A percentile compares a stretch with the other conserved stretches of the same genome.
Conservation (phyloP, 345 rosid species). For the Bruguiera parviflora region DNA sequence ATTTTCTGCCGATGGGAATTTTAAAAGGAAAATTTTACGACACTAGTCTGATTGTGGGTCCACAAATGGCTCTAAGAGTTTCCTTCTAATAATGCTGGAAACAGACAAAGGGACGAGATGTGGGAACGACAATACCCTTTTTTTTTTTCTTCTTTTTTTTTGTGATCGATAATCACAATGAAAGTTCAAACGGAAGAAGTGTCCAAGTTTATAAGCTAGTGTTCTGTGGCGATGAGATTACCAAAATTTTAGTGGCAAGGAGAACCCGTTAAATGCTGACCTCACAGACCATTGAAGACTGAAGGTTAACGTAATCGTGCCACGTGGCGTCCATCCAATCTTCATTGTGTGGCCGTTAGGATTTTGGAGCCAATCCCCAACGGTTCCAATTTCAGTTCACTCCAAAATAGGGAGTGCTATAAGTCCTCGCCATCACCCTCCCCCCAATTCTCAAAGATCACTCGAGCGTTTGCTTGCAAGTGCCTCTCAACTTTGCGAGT, state of each 20-base stretch:
- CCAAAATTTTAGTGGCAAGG: slow-evolving; percentile 26
- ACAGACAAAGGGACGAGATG: too few species aligned
- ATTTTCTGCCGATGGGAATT: too few species aligned
- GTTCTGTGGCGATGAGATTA: slow-evolving; percentile 10
- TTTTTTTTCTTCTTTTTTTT: too few species aligned
- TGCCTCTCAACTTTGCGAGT: neutral
- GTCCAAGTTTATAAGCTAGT: neutral
- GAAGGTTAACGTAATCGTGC: slow-evolving; percentile 6
- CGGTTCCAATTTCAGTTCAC: slow-evolving; percentile 28
- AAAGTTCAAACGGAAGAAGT: too few species aligned
- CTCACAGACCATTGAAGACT: slow-evolving; percentile 8
- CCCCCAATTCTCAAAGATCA: neutral
- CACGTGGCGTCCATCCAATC: slow-evolving; percentile 46
- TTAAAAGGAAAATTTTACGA: too few species aligned
- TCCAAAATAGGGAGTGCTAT: slow-evolving; percentile 14
- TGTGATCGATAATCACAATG: too few species aligned
- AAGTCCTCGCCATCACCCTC: slow-evolving; percentile 14
- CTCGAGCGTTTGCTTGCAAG: neutral
- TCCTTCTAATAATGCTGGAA: too few species aligned
- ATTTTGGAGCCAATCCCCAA: slow-evolving; percentile 20
- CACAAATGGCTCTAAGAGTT: too few species aligned
- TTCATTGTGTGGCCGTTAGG: slow-evolving; percentile 44
- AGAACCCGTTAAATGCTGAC: slow-evolving; percentile 13
- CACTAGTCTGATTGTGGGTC: too few species aligned
- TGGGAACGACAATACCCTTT: too few species aligned